phyloP scores from a whole-genome alignment of 495 filamentous ascomycete species.

The Bacidia rubella region DNA sequence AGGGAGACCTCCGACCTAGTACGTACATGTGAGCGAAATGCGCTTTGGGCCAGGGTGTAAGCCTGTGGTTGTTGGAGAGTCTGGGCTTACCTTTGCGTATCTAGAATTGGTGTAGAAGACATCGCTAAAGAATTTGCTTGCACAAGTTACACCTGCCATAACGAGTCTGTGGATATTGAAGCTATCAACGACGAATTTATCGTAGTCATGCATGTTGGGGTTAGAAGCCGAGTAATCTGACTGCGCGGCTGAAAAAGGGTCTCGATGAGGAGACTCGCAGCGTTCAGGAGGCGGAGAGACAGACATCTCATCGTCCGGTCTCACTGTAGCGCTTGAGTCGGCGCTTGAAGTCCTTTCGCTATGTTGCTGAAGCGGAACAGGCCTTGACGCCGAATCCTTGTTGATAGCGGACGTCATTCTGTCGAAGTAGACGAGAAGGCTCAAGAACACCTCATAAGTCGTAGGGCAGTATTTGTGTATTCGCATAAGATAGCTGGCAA shows the following conservation, averaged over 20 bases:
- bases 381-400: conserved; percentile 40
- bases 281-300: conserved; percentile 16
- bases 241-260: conserved; percentile 18
- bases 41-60: no score
- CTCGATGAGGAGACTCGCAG: conserved; percentile 4
- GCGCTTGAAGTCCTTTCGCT: neutral
- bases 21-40: no score
- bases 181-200: conserved; percentile 93
- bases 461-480: conserved; percentile 99
- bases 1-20: conserved; percentile 95
- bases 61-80: no score
- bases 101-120: conserved; percentile 98
- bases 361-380: conserved; percentile 24
- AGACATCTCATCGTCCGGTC: conserved; percentile 12
- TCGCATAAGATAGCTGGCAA: conserved; percentile 85
- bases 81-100: conserved; percentile 76
- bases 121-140: conserved; percentile 99
- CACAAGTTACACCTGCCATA: conserved; percentile 94
- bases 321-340: conserved; percentile 20
- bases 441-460: conserved; percentile 96
- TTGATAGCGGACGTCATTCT: conserved; percentile 97
- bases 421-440: conserved; percentile 93
- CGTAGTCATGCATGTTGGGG: conserved; percentile 39
- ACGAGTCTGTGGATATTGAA: conserved; percentile 98
- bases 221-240: conserved; percentile 37